Evolutionary conservation across 2,329 filamentous ascomycete genomes (phyloP), one percentile per base, ranked within the genome.

Genomic region (Aspergillus clavatus): DNA sequence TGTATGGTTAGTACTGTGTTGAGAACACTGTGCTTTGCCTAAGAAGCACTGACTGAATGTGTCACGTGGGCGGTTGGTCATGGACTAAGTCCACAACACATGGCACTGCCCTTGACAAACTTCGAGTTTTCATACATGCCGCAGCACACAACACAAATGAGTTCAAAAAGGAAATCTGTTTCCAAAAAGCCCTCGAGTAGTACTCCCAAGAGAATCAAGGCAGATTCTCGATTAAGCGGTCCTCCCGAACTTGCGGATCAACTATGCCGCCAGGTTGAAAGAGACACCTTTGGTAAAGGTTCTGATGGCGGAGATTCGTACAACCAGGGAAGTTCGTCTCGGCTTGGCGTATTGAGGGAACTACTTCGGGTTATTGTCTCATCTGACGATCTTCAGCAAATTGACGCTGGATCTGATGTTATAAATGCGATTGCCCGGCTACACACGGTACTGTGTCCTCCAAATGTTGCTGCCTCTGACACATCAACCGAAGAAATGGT

Each of bases 151-250:
- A n/a, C 11, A 12, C 23, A 24, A 24, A 66, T 66, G 62, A 52
- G 50, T 37, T 49, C 46, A 16, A 66, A 65, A 47, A 55, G 62
- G 26, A 52, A 55, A 26, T 47, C 50, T 4, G 41, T 45, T 1
- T 52, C 54, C 24, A 38, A 47, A 5, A 38, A 27, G 16, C n/a
- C 40, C 16, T 11, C 29, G 2, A 16, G 33, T 36, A 27, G 37
- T 5, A 3, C 35, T 35, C 36, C 11, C 7, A 58, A 58, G 36
- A 50, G 48, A 40, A 21, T 36, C 23, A 63, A 59, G 49, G 3
- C 14, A 11, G 14, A 18, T 5, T 8, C 31, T 35, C 14, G 7
- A 16, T 10, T 10, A 18, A 35, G 11, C 5, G 8, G 4, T 3
- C 31, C 31, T 6, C 11, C 6, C 3, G 10, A 35, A 4, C 4